Base-by-base conservation (phyloP, 1,284 basidiomycete species). In the Ustilago crameri region DNA sequence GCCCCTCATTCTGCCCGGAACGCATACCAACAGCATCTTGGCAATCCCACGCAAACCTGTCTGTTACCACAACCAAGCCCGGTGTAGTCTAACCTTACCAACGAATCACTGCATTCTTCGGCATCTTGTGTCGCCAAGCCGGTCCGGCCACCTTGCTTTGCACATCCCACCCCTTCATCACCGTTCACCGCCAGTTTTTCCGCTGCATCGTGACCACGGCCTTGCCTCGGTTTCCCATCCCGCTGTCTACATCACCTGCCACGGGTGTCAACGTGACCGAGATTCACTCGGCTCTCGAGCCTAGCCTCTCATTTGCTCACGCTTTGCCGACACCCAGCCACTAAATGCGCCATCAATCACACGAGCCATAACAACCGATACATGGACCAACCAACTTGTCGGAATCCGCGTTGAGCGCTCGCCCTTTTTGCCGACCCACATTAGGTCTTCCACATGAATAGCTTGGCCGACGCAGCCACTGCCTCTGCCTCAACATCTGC, bases 401-500 rank as follows among this genome's bases (percentile, higher is more conserved):
- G 30, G 17, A 7, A 18, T 4, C 23, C 37, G 22, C 27, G 8
- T 24, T 20, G 23, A 51, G 38, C 17, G n/a, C 5, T 30, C 30
- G 30, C 30, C n/a, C 47, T 23, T 30, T 37, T 38, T 23, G 49
- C 12, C 23, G 22, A 12, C 5, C 38, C 18, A 47, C 24, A 14
- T 18, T 14, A 40, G 51, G 14, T 35, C 18, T 4, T 15, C 52
- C 44, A 48, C 41, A 70, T 70, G 67, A 70, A 70, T 30, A 70
- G 61, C 54, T 49, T 70, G 48, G 67, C 67, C 30, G 67, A 70
- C 32, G 67, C 67, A 18, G 61, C 67, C 18, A 38, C 42, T 17
- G 27, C 41, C 32, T 34, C 57, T 9, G n/a, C 15, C 35, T 37
- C 30, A 30, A n/a, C n/a, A n/a, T n/a, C 32, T 15, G 32, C 32